phyloP scores from a whole-genome alignment of 2,329 filamentous ascomycete genomes.

The Hypoxylon sp. region DNA sequence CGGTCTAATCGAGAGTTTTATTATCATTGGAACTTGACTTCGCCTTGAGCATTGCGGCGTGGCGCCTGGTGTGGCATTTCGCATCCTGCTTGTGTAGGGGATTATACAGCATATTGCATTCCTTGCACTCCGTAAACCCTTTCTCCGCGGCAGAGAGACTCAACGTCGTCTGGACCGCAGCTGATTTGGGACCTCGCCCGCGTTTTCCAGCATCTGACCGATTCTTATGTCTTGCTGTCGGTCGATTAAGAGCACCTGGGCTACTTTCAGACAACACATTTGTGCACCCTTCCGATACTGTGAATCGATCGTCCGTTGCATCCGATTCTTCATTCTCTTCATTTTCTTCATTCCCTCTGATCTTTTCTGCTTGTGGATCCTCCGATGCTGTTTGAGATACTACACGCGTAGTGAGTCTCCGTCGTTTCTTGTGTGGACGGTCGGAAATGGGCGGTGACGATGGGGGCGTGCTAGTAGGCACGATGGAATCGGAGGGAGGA shows the following conservation, averaged over 20 bases:
- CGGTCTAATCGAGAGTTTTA: conserved; percentile 18
- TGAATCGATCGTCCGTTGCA: neutral
- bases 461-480: conserved; percentile 52
- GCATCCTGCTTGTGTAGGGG: conserved; percentile 62
- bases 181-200: conserved; percentile 38
- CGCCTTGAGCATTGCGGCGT: conserved; percentile 53
- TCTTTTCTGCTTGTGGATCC: conserved; percentile 10
- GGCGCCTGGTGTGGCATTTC: conserved; percentile 58
- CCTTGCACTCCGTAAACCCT: conserved; percentile 60
- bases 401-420: conserved; percentile 55
- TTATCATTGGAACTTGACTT: conserved; percentile 31
- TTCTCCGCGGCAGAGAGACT: conserved; percentile 57
- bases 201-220: conserved; percentile 33
- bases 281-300: neutral
- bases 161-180: conserved; percentile 60
- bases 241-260: conserved; percentile 35
- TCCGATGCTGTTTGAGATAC: conserved; percentile 30
- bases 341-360: conserved; percentile 14
- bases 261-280: conserved; percentile 26
- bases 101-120: conserved; percentile 63
- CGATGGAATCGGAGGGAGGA: conserved; percentile 36
- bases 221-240: conserved; percentile 13
- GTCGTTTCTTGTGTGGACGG: conserved; percentile 48
- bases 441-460: conserved; percentile 50
- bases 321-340: conserved; percentile 21